A percentile compares a stretch with the other conserved stretches of the same genome.
Evolutionary conservation across 495 filamentous ascomycete genomes (phyloP).

Genomic region (Aspergillus funiculosus): DNA sequence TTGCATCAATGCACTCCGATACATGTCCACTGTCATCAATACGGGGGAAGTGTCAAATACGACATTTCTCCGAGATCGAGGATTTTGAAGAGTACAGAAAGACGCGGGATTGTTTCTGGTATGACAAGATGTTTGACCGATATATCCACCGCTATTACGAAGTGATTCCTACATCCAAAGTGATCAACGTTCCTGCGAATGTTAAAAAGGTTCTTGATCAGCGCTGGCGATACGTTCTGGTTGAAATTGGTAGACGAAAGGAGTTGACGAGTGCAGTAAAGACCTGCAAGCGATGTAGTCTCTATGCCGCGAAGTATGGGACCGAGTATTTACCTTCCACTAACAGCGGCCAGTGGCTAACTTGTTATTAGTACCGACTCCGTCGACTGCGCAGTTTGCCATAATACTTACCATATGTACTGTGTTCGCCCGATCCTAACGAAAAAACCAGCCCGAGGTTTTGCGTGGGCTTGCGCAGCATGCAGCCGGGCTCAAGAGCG

Average conservation of each 20-base stretch:
- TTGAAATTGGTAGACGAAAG: constrained; percentile 85
- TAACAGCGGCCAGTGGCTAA: not conserved
- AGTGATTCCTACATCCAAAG: constrained; percentile 82
- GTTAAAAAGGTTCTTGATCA: constrained; percentile 94
- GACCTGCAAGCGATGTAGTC: constrained; percentile 82
- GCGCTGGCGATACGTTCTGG: constrained; percentile 89
- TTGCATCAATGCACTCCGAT: constrained; percentile 98
- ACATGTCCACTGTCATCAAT: constrained; percentile 86
- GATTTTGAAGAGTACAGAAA: constrained; percentile 81
- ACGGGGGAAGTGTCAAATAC: constrained; percentile 86
- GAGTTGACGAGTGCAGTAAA: constrained; percentile 96
- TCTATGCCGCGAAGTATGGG: constrained; percentile 84
- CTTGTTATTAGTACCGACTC: constrained; percentile 66
- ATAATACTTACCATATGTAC: constrained; percentile 95
- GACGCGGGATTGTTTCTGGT: constrained; percentile 84
- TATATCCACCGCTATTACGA: constrained; percentile 98
- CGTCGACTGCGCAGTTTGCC: constrained; percentile 93
- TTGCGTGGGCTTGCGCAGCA: constrained; percentile 95
- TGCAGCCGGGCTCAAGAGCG: constrained; percentile 92
- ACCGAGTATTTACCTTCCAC: not conserved
- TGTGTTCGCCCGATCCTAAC: constrained; percentile 88
- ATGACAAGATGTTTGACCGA: constrained; percentile 93
- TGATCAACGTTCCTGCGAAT: constrained; percentile 91
- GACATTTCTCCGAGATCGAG: constrained; percentile 77
- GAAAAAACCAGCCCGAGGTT: constrained; percentile 96